phyloP scores from a whole-genome alignment of 2,329 filamentous ascomycete genomes.

The Aspergillus sergii region DNA sequence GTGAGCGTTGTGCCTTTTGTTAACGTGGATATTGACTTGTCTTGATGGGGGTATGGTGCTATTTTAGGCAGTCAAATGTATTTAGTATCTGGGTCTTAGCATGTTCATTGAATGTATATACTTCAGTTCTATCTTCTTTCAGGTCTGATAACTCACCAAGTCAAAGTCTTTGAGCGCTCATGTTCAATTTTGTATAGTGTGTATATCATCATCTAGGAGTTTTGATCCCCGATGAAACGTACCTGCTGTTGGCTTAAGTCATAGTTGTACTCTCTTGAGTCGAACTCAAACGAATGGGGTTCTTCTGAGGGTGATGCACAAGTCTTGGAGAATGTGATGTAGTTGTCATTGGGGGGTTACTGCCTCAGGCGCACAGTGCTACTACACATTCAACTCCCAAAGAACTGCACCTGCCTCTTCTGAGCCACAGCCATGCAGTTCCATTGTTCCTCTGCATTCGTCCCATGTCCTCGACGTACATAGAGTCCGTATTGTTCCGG shows the following conservation, averaged over 20 bases:
- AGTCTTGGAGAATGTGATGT: no score
- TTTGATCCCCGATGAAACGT: no score
- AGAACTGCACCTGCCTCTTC: background rate
- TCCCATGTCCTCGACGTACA: background rate
- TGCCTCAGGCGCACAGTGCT: background rate
- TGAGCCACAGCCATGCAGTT: background rate
- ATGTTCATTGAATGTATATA: no score
- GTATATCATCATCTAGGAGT: no score
- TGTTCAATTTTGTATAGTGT: no score
- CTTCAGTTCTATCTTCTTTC: no score
- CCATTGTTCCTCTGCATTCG: background rate
- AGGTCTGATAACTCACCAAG: no score
- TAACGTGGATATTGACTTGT: background rate
- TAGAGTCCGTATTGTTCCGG: background rate
- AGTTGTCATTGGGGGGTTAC: background rate
- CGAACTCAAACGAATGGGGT: background rate
- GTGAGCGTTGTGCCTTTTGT: conserved; percentile 15
- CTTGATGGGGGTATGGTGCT: background rate
- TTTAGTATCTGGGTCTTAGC: background rate
- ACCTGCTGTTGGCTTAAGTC: no score
- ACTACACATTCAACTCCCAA: background rate
- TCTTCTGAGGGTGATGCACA: background rate
- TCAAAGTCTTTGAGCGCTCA: no score
- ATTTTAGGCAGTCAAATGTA: background rate
- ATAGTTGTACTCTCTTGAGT: no score